A percentile compares a stretch with the other conserved stretches of the same genome.
Conservation (phyloP, 1,284 basidiomycete species). For the Mycosarcoma mackinlayi region DNA sequence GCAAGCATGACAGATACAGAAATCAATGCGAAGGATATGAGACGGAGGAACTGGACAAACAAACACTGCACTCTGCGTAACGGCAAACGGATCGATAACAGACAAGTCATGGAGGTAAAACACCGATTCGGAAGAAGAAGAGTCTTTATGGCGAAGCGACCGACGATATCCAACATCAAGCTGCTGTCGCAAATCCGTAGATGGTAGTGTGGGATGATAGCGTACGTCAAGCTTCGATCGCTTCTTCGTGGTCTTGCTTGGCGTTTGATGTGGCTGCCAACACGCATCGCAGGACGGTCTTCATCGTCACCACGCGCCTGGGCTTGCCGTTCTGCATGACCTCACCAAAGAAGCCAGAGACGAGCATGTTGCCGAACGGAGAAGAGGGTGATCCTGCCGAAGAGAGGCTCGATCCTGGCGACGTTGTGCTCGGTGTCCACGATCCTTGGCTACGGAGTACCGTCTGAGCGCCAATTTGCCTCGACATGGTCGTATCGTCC, state of each 20-base stretch:
- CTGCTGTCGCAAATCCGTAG: too few relatives aligned
- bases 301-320: constrained; percentile 34
- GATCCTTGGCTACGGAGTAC: constrained; percentile 22
- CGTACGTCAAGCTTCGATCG: constrained; percentile 16
- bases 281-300: constrained; percentile 32
- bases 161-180: too few relatives aligned
- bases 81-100: too few relatives aligned
- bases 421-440: constrained; percentile 25
- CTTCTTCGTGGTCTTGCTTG: constrained; percentile 6
- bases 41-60: too few relatives aligned
- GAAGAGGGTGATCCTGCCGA: constrained; percentile 41
- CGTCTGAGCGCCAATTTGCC: constrained; percentile 21
- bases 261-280: constrained; percentile 22
- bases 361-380: constrained; percentile 37
- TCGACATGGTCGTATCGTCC: constrained; percentile 17
- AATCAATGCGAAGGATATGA: too few relatives aligned
- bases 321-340: constrained; percentile 43
- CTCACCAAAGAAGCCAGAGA: constrained; percentile 47
- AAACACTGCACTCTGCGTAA: too few relatives aligned
- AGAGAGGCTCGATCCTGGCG: constrained; percentile 30
- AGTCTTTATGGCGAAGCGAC: too few relatives aligned
- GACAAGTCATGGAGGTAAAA: too few relatives aligned
- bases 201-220: too few relatives aligned
- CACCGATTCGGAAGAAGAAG: too few relatives aligned
- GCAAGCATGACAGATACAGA: too few relatives aligned